phyloP scores from a whole-genome alignment of 163 green algal genomes.

The Coccomyxa subellipsoidea region DNA sequence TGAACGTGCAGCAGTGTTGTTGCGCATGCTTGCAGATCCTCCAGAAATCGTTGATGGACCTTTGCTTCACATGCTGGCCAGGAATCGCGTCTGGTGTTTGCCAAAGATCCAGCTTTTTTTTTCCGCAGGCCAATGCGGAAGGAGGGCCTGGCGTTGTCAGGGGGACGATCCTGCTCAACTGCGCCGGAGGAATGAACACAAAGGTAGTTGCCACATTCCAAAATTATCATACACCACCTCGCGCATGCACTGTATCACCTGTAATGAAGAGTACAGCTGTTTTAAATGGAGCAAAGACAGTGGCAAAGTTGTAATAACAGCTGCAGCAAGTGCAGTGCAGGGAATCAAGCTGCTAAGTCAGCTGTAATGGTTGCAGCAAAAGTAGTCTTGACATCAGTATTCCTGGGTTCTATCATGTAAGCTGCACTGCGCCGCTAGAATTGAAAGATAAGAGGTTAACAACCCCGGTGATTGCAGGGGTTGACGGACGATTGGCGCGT shows the following conservation, averaged over 20 bases:
- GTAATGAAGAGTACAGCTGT: too few species aligned
- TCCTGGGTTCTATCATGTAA: too few species aligned
- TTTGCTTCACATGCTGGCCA: background rate
- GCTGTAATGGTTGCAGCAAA: too few species aligned
- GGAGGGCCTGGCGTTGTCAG: slow-evolving; percentile 17
- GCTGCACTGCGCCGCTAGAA: too few species aligned
- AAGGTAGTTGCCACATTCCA: too few species aligned
- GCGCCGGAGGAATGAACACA: slow-evolving; percentile 41
- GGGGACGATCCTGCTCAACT: slow-evolving; percentile 71
- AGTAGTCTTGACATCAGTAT: too few species aligned
- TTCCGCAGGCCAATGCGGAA: background rate
- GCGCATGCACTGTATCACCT: background rate
- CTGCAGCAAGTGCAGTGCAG: too few species aligned
- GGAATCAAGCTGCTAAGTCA: background rate
- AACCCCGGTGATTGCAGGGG: background rate
- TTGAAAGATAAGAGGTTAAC: too few species aligned
- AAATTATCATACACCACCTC: background rate
- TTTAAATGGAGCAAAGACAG: too few species aligned
- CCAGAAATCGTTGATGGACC: background rate
- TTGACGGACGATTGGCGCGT: background rate
- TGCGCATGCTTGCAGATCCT: background rate
- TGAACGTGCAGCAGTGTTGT: background rate
- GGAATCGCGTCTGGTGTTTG: background rate
- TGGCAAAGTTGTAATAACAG: too few species aligned
- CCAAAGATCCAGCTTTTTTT: background rate